Evolutionary conservation across 257 asterid species (phyloP).

Genomic region (Phtheirospermum japonicum): DNA sequence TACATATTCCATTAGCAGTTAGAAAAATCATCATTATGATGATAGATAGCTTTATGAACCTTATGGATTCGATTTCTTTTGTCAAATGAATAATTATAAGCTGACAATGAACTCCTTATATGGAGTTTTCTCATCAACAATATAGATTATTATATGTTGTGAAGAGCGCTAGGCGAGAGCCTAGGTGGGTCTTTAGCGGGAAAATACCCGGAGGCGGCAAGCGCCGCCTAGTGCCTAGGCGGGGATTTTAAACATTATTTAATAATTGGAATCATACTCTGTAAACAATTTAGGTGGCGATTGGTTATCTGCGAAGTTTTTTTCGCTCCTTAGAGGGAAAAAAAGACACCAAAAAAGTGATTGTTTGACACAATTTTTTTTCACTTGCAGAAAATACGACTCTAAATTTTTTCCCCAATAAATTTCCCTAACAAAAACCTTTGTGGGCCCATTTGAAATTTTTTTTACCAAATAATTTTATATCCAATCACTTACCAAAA

Average conservation of each 20-base stretch:
- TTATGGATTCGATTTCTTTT: conserved; percentile 1
- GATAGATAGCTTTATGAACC: conserved; percentile 11
- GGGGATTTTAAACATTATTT: neutral
- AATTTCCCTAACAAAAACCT: too few species aligned
- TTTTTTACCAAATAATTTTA: too few species aligned
- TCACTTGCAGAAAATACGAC: too few species aligned
- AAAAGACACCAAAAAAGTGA: too few species aligned
- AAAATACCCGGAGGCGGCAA: neutral
- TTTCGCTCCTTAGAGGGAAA: too few species aligned
- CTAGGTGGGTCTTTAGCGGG: neutral
- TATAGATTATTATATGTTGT: neutral
- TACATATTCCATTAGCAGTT: neutral
- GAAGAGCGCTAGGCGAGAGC: neutral
- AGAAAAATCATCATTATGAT: neutral
- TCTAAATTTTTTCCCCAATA: too few species aligned
- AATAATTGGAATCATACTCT: neutral
- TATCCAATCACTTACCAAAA: too few species aligned
- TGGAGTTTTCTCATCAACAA: conserved; percentile 24
- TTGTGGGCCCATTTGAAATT: too few species aligned
- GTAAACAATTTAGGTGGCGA: conserved; percentile 3
- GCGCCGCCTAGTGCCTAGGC: neutral
- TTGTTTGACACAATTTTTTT: too few species aligned
- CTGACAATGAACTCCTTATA: conserved; percentile 11
- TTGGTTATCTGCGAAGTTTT: too few species aligned
- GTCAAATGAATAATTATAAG: neutral